Percentiles rank a stretch among this genome's conserved stretches.
phyloP scores from a whole-genome alignment of 257 asterid species.

The Solanum lignicaule region DNA sequence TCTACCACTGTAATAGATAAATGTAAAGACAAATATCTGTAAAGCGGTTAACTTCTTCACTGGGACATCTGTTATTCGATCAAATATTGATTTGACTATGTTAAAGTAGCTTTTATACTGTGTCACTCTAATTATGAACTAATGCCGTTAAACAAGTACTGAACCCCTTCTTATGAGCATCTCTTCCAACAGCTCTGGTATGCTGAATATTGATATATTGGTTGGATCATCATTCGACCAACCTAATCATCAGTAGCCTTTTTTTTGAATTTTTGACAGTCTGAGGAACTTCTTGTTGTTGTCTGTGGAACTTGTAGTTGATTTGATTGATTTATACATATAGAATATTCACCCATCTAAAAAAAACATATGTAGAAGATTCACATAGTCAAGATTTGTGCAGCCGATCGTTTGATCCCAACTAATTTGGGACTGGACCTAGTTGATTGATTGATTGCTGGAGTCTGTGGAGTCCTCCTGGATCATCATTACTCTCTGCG shows the following conservation, averaged over 20 bases:
- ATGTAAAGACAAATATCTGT: background rate
- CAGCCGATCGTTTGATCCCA: background rate
- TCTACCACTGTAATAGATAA: background rate
- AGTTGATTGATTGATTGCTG: background rate
- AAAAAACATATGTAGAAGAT: background rate
- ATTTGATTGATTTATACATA: background rate
- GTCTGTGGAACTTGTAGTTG: background rate
- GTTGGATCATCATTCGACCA: background rate
- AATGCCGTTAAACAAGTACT: background rate
- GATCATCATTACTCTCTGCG: background rate
- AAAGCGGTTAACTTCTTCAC: background rate
- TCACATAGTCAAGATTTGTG: background rate
- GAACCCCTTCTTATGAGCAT: background rate
- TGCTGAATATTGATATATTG: background rate
- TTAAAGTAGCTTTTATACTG: background rate
- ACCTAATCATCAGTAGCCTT: background rate
- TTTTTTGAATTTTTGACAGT: background rate
- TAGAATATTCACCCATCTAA: background rate
- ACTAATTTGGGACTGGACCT: background rate
- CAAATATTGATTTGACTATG: background rate
- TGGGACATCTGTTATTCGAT: background rate
- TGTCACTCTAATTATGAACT: background rate
- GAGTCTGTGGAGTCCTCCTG: background rate
- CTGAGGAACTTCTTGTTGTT: background rate
- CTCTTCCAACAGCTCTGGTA: background rate